Percentiles rank a stretch among this genome's conserved stretches.
Evolutionary conservation across 2,329 filamentous ascomycete species (phyloP).

Genomic region (Leptographium lundbergii): DNA sequence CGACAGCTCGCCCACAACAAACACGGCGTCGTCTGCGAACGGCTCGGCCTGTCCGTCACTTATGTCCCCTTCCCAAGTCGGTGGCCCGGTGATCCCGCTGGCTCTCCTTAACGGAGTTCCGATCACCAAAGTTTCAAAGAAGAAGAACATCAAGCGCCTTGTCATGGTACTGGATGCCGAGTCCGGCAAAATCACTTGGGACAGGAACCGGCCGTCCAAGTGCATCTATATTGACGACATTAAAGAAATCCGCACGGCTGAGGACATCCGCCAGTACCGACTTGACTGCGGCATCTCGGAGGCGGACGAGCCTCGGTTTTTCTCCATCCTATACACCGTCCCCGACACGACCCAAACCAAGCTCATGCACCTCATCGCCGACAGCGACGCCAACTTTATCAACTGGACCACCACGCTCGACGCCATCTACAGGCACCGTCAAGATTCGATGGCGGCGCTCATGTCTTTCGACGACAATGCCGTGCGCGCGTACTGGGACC

Average conservation of each 20-base stretch:
- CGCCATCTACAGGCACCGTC: conserved; percentile 71
- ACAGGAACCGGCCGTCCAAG: conserved; percentile 64
- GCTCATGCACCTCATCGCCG: conserved; percentile 76
- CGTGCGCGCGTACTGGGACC: conserved; percentile 73
- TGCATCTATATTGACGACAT: conserved; percentile 92
- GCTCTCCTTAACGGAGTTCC: conserved; percentile 66
- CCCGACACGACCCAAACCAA: conserved; percentile 73
- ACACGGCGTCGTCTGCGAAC: conserved; percentile 30
- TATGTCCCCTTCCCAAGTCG: conserved; percentile 26
- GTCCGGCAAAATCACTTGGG: conserved; percentile 80
- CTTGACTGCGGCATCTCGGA: conserved; percentile 66
- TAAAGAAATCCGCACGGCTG: conserved; percentile 72
- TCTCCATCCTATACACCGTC: conserved; percentile 78
- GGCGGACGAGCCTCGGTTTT: conserved; percentile 60
- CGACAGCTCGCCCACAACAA: conserved; percentile 35
- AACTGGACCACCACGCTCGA: conserved; percentile 79
- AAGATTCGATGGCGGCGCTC: conserved; percentile 80
- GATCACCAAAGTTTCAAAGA: conserved; percentile 76
- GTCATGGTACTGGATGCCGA: conserved; percentile 64
- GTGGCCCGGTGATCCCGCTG: conserved; percentile 58
- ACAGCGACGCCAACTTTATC: conserved; percentile 55
- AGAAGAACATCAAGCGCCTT: conserved; percentile 68
- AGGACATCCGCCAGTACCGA: conserved; percentile 78
- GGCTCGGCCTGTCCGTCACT: conserved; percentile 14
- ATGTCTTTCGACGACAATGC: conserved; percentile 76